phyloP scores from a whole-genome alignment of 2,329 filamentous ascomycete genomes.

The Metarhizium album region DNA sequence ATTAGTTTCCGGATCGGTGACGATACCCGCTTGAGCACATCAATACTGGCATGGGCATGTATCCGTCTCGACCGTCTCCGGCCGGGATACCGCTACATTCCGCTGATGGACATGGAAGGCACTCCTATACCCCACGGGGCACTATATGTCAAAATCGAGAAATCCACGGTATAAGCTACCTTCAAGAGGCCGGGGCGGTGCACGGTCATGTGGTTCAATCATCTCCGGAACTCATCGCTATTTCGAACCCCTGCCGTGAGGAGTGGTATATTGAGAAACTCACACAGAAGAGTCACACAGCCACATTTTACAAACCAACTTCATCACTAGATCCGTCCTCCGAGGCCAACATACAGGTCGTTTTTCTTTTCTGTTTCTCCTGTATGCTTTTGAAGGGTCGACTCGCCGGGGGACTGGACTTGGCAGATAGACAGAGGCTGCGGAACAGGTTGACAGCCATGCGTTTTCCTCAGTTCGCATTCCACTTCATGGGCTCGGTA shows the following conservation, averaged over 20 bases:
- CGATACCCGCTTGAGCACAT: slow-evolving; percentile 26
- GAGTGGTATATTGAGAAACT: not conserved
- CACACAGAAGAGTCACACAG: not conserved
- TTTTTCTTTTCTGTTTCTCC: not conserved
- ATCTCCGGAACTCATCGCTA: not conserved
- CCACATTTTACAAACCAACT: not conserved
- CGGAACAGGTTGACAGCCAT: not conserved
- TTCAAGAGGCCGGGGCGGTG: not conserved
- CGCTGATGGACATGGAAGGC: slow-evolving; percentile 35
- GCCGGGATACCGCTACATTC: slow-evolving; percentile 43
- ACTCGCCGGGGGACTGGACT: not conserved
- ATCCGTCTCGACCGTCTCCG: slow-evolving; percentile 48
- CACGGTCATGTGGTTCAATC: not conserved
- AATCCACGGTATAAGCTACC: slow-evolving; percentile 17
- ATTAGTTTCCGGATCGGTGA: slow-evolving; percentile 45
- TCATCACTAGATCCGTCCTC: not conserved
- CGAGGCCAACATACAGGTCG: not conserved
- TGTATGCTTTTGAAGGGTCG: not conserved
- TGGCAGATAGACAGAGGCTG: not conserved
- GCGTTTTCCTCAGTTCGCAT: not conserved
- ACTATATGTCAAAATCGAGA: slow-evolving; percentile 42
- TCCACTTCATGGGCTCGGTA: not conserved
- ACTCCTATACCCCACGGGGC: slow-evolving; percentile 33
- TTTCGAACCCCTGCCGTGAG: not conserved
- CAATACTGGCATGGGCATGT: slow-evolving; percentile 44